Evolutionary conservation across 2,329 filamentous ascomycete genomes (phyloP).

Genomic region (Aspergillus phoenicis): DNA sequence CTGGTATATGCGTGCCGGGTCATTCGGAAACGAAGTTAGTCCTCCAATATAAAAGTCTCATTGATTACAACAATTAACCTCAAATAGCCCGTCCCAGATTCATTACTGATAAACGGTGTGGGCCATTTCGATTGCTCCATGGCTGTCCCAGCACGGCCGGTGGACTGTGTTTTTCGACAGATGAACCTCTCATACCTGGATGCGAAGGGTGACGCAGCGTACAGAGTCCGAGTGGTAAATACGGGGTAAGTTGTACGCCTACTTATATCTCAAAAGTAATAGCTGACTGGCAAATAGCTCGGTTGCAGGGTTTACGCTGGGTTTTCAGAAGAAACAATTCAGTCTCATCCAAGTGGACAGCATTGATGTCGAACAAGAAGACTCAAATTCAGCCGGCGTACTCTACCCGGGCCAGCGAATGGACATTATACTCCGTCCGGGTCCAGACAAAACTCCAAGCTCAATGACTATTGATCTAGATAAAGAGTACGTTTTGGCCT

Average conservation of each 20-base stretch:
- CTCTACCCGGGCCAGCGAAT: slow-evolving; percentile 51
- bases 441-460: slow-evolving; percentile 17
- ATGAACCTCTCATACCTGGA: slow-evolving; percentile 29
- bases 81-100: slow-evolving; percentile 51
- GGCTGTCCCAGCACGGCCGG: slow-evolving; percentile 48
- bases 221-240: slow-evolving; percentile 48
- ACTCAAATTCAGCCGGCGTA: slow-evolving; percentile 41
- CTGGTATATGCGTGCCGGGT: slow-evolving; percentile 48
- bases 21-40: slow-evolving; percentile 49
- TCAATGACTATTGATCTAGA: slow-evolving; percentile 39
- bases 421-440: slow-evolving; percentile 40
- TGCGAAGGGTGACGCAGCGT: slow-evolving; percentile 27
- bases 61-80: not conserved
- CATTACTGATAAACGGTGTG: slow-evolving; percentile 51
- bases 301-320: slow-evolving; percentile 44
- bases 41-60: too few relatives aligned
- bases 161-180: slow-evolving; percentile 44
- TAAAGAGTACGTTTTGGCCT: slow-evolving; percentile 34
- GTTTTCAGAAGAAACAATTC: slow-evolving; percentile 34
- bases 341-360: slow-evolving; percentile 47
- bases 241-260: slow-evolving; percentile 38
- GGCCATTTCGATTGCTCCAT: slow-evolving; percentile 51
- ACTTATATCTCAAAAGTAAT: not conserved
- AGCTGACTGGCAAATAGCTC: slow-evolving; percentile 31
- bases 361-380: slow-evolving; percentile 31